phyloP scores from a whole-genome alignment of 2,329 filamentous ascomycete species.

The Fusarium mangiferae region DNA sequence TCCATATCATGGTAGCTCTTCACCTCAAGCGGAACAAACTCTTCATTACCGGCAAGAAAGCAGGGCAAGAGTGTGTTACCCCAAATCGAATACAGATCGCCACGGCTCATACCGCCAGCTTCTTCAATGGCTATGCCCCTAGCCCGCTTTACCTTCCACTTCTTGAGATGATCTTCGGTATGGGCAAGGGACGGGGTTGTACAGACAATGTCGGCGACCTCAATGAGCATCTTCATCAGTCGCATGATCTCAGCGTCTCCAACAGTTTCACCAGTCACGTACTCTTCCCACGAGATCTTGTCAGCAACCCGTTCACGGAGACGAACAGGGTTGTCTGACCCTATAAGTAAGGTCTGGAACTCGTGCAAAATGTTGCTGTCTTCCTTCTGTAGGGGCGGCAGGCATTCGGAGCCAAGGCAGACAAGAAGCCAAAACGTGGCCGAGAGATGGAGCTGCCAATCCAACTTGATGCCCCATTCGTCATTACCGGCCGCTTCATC shows the following conservation, averaged over 20 bases:
- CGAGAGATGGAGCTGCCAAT: neutral
- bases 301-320: neutral
- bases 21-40: neutral
- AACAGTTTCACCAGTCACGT: neutral
- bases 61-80: neutral
- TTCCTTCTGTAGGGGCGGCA: neutral
- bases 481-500: neutral
- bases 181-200: neutral
- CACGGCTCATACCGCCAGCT: neutral
- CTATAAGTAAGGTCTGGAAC: accelerated
- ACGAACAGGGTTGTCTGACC: neutral
- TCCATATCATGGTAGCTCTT: neutral
- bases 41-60: neutral
- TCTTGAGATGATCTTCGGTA: neutral
- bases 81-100: neutral
- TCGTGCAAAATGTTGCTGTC: accelerated
- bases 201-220: neutral
- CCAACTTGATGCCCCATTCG: neutral
- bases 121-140: neutral
- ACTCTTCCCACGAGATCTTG: neutral
- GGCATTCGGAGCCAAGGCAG: neutral
- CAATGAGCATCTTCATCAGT: neutral
- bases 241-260: neutral
- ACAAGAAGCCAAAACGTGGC: neutral
- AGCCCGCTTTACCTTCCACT: neutral